Evolutionary conservation across 441 rosid species (phyloP), one percentile per base, ranked within the genome.

Genomic region (Erysimum pusillum): DNA sequence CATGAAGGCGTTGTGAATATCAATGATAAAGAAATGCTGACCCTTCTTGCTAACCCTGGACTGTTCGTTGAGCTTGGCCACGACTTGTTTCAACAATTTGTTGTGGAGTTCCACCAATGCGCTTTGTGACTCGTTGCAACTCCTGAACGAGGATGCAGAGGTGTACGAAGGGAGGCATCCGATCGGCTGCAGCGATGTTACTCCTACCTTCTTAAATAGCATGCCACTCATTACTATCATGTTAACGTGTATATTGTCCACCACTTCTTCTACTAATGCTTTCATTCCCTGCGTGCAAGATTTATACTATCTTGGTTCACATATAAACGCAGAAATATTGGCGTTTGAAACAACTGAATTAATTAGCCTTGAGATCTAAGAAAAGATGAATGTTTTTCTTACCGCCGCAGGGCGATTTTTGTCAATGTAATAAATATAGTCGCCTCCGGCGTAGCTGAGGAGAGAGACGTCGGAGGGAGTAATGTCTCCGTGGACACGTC

Each of bases 111-210:
- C 14, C 15, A 84, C 89, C 3, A 88, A 83, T 10, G 18, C n/a
- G 75, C 88, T 88, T 15, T 63, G 18, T 3, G 81, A 68, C 42
- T 34, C 85, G 62, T 87, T 80, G 85, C 98, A 91, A 20, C 75
- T 82, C 49, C 68, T 78, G 69, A 79, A 89, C 0, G 88, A 79
- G 41, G 73, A 46, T 2, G 4, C 7, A 4, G 15, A 15, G 0
- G 94, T 86, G 68, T 44, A 79, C 1, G 0, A 18, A 5, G 98
- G 94, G 31, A 89, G 87, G 77, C 97, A 93, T 0, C 96, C 96
- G 35, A 88, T 52, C 2, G 97, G 98, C 20, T 69, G 86, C 10
- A 90, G 75, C 14, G 80, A 63, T 0, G 77, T 46, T 22, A 91
- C 85, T 1, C 66, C 91, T 22, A 91, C 63, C 78, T 84, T 89